Evolutionary conservation across 495 filamentous ascomycete species (phyloP).

Genomic region (Aspergillus carlsbadensis): DNA sequence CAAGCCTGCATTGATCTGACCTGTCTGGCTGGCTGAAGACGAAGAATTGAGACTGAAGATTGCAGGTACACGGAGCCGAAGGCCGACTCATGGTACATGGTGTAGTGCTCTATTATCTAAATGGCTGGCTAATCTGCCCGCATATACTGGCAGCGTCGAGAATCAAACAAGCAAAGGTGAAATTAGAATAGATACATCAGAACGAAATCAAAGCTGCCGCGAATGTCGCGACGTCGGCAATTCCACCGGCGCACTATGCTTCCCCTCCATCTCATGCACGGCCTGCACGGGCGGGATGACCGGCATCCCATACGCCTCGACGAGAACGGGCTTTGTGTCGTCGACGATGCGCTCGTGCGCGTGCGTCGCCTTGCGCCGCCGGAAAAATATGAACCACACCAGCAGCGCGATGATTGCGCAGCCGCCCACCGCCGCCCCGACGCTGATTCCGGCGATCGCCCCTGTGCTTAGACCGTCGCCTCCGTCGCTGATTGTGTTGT

Average conservation of each 20-base stretch:
- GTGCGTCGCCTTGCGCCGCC: neutral
- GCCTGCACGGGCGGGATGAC: neutral
- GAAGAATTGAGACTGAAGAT: too few species aligned
- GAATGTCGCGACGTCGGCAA: neutral
- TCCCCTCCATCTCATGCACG: neutral
- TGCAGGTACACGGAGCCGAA: too few species aligned
- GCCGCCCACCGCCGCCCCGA: slow-evolving; percentile 3
- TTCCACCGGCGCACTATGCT: neutral
- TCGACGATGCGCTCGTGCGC: neutral
- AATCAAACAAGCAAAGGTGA: neutral
- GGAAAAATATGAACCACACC: slow-evolving; percentile 3
- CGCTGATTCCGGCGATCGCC: slow-evolving; percentile 11
- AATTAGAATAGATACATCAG: neutral
- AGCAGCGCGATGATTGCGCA: neutral
- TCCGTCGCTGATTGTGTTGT: neutral
- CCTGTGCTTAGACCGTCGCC: neutral
- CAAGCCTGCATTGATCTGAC: too few species aligned
- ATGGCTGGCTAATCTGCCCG: too few species aligned
- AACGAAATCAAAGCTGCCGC: too few species aligned
- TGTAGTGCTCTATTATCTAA: too few species aligned
- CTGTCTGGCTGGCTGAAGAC: too few species aligned
- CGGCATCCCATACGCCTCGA: neutral
- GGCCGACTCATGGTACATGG: too few species aligned
- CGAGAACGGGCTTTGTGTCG: neutral
- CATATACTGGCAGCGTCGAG: too few species aligned